Evolutionary conservation across 2,329 filamentous ascomycete species (phyloP).

Genomic region (Metarhizium robertsii): DNA sequence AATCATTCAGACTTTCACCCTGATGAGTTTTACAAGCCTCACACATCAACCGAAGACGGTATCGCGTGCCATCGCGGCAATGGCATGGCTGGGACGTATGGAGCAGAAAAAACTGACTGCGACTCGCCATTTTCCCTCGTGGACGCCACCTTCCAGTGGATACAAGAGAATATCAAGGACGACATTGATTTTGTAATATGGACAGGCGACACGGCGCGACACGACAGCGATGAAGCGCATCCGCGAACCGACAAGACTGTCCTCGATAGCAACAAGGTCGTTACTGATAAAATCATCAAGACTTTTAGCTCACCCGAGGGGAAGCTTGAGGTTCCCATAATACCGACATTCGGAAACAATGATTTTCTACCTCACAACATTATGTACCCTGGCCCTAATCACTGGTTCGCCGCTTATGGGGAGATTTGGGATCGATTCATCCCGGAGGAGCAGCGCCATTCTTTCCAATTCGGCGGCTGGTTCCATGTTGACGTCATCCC

Average conservation of each 20-base stretch:
- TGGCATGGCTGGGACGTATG: conserved; percentile 71
- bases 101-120: conserved; percentile 80
- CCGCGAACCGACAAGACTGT: conserved; percentile 71
- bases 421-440: conserved; percentile 81
- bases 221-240: conserved; percentile 76
- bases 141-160: conserved; percentile 86
- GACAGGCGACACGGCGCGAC: conserved; percentile 84
- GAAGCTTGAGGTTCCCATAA: conserved; percentile 60
- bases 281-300: conserved; percentile 68
- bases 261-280: conserved; percentile 62
- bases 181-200: conserved; percentile 83
- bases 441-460: conserved; percentile 82
- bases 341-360: conserved; percentile 93
- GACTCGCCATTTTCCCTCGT: conserved; percentile 74
- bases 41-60: conserved; percentile 60
- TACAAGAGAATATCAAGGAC: conserved; percentile 66
- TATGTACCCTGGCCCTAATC: conserved; percentile 74
- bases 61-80: conserved; percentile 70
- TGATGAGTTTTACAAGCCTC: conserved; percentile 75
- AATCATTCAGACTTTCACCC: conserved; percentile 70
- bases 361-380: conserved; percentile 97
- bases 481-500: conserved; percentile 91
- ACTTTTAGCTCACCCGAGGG: conserved; percentile 57
- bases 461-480: conserved; percentile 89
- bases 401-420: conserved; percentile 69